Evolutionary conservation across 495 filamentous ascomycete species (phyloP).

Genomic region (Achaetomiella virescens): DNA sequence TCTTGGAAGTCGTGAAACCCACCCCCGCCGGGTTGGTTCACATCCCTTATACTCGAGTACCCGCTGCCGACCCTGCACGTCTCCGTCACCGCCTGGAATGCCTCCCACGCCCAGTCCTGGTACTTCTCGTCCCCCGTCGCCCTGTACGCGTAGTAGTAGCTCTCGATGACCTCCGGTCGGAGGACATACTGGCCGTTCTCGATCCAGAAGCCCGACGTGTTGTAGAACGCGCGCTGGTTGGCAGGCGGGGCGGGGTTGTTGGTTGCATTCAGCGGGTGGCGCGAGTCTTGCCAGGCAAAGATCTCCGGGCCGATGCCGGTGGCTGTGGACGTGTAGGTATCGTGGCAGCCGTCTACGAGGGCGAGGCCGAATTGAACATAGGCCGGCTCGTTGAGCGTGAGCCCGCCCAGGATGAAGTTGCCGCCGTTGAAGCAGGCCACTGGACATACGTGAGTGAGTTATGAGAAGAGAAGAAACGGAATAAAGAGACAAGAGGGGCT

Average conservation of each 20-base stretch:
- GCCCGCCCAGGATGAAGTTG: constrained; percentile 80
- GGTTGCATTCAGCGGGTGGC: constrained; percentile 19
- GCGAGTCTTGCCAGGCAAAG: constrained; percentile 60
- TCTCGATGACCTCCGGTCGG: constrained; percentile 81
- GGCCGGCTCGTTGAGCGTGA: constrained; percentile 54
- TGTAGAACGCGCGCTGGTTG: constrained; percentile 53
- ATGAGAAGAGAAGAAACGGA: neutral
- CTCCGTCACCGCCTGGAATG: constrained; percentile 62
- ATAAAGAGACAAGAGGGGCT: constrained; percentile 10
- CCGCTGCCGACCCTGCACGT: constrained; percentile 60
- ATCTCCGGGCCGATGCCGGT: constrained; percentile 76
- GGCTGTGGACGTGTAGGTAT: constrained; percentile 60
- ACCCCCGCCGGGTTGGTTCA: constrained; percentile 59
- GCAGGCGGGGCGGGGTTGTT: constrained; percentile 39
- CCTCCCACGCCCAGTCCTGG: constrained; percentile 81
- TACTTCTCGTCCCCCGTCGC: constrained; percentile 67
- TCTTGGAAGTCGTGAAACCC: constrained; percentile 65
- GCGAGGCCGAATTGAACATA: constrained; percentile 70
- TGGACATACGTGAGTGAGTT: constrained; percentile 4
- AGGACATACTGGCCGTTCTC: constrained; percentile 57
- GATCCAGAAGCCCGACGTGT: constrained; percentile 67
- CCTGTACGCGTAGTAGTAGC: constrained; percentile 81
- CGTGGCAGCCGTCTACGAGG: constrained; percentile 68
- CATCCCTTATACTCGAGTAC: constrained; percentile 59
- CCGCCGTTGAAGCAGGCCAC: constrained; percentile 82